Evolutionary conservation across 768 basidiomycete species (phyloP).

Genomic region (Floccularia luteovirens): DNA sequence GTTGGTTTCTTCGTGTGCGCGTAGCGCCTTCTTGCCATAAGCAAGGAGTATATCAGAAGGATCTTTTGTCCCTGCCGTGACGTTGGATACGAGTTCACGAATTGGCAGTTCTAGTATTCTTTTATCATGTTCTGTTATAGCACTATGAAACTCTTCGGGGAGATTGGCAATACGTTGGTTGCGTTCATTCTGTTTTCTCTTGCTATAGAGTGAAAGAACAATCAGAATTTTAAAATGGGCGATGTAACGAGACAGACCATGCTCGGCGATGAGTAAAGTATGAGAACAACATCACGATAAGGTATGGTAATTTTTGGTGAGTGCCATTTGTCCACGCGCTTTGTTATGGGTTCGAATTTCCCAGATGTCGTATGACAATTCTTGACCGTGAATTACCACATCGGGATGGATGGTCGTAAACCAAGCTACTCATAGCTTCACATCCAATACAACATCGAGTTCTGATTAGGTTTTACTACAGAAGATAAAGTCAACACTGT

Average conservation of each 20-base stretch:
- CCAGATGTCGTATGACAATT: no score
- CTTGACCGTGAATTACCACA: no score
- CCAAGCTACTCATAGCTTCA: no score
- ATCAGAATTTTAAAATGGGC: neutral
- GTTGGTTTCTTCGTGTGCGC: constrained; percentile 44
- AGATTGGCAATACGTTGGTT: constrained; percentile 18
- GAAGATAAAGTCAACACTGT: no score
- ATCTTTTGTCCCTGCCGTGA: constrained; percentile 18
- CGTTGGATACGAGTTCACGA: constrained; percentile 17
- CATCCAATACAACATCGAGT: no score
- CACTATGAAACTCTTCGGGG: constrained; percentile 19
- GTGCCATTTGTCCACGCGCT: no score
- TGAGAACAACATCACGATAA: constrained; percentile 22
- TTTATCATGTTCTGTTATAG: constrained; percentile 17
- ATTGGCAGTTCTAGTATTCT: constrained; percentile 21
- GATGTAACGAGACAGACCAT: constrained; percentile 18
- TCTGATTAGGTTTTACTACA: no score
- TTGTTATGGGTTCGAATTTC: no score
- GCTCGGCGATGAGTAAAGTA: constrained; percentile 26
- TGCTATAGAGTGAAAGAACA: constrained; percentile 10
- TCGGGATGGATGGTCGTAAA: no score
- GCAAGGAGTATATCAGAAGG: constrained; percentile 29
- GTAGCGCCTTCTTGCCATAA: constrained; percentile 40
- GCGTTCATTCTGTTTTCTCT: constrained; percentile 29
- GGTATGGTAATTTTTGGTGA: no score